Base-by-base conservation (phyloP, 1,284 basidiomycete genomes). In the Malassezia cuniculi region DNA sequence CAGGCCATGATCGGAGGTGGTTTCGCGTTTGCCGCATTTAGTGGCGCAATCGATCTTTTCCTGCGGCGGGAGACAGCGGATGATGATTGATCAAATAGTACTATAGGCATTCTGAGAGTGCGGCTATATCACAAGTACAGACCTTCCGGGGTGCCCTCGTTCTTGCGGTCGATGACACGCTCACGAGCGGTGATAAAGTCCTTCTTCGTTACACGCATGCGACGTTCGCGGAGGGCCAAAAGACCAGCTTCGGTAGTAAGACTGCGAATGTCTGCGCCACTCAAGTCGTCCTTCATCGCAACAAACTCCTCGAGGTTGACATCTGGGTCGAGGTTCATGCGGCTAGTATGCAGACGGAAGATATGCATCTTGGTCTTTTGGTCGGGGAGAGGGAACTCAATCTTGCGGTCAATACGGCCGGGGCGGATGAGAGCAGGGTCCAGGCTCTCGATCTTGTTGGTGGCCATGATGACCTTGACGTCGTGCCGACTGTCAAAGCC, bases 401-500 rank as follows among this genome's bases (percentile, higher is more conserved):
- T 97, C 75, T 99, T 97, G 41, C 93, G 77, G 65, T 99, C 93
- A 55, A 99, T 95, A 64, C 93, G 86, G n/a, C 93, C 93, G 3
- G 93, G 90, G 47, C 93, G 83, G 61, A 95, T 93, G 40, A 97
- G 78, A 14, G 90, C 90, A 31, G 90, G 90, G 69, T 97, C 90
- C 30, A 97, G 76, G 3, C 82, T 80, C 67, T 94, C 87, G 54
- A 97, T 95, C 71, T 77, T 79, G 71, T 90, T 90, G 26, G 82
- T 85, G 17, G 84, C 84, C 71, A 73, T 72, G 57, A 73, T 73
- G 24, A 94, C 89, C 71, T 97, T 97, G 50, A 99, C 90, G 67
- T 97, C 90, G 21, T 89, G 87, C 45, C 89, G 78, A n/a, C 86
- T 87, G 69, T 97, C 93, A 71, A 99, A 97, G 27, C 93, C 93